Percentiles rank a stretch among this genome's conserved stretches.
These are phyloP conservation scores for Fraxinus sp. DNA, from an alignment of 305 asterid species.

Conservation along the genomic window DNA sequence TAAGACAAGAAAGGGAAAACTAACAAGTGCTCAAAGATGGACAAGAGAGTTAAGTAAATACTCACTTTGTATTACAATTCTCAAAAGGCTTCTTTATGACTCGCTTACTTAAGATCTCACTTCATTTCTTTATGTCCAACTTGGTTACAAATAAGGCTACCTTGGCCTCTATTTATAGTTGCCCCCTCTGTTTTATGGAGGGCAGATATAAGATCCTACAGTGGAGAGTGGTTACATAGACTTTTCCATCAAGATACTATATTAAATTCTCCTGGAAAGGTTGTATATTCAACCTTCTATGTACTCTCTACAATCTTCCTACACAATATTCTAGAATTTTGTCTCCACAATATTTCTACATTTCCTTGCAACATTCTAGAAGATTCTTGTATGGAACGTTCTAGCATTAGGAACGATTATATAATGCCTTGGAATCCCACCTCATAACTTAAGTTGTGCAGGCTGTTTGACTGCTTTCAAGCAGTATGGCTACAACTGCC, in stretches of 20 bases:
- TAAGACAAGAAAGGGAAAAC: not conserved
- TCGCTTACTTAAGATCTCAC: not conserved
- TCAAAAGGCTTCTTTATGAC: not conserved
- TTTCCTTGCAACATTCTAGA: not conserved
- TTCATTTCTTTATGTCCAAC: not conserved
- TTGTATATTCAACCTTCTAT: not conserved
- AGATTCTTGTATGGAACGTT: not conserved
- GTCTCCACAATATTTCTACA: not conserved
- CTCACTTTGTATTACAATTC: not conserved
- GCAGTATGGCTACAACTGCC: not conserved
- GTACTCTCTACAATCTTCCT: not conserved
- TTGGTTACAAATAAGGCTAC: not conserved
- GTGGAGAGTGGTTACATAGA: not conserved
- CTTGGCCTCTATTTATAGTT: not conserved
- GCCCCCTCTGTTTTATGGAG: not conserved
- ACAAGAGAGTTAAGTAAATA: not conserved
- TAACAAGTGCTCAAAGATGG: not conserved
- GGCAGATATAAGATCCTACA: not conserved
- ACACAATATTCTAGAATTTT: not conserved
- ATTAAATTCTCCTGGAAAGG: not conserved
- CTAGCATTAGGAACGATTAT: not conserved
- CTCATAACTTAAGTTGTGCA: not conserved
- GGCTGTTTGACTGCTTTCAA: not conserved
- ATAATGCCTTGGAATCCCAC: not conserved
- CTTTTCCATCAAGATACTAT: not conserved